These are phyloP conservation scores for Rhododendron vialii DNA, from an alignment of 148 eudicot species.

Conservation along the genomic window DNA sequence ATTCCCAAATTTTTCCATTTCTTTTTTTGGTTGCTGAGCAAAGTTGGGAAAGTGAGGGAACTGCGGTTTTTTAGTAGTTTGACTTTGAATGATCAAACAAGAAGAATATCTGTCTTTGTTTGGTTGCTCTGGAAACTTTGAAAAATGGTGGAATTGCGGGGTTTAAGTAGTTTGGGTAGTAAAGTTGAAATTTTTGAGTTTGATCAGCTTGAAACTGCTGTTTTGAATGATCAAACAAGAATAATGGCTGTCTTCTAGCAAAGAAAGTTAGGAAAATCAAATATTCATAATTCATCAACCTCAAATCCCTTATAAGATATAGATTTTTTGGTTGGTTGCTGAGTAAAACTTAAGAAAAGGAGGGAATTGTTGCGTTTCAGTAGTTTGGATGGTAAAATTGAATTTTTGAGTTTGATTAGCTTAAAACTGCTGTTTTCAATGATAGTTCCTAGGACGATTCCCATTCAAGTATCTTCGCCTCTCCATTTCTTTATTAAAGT, in stretches of 20 bases:
- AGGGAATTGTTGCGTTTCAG: background rate
- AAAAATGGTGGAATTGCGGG: background rate
- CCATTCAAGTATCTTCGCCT: too few species aligned
- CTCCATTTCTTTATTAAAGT: too few species aligned
- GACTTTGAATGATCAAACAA: background rate
- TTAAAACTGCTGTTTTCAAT: background rate
- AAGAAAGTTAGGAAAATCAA: background rate
- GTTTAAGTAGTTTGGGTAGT: background rate
- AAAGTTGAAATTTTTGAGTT: background rate
- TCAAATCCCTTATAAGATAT: too few species aligned
- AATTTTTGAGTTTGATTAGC: too few species aligned
- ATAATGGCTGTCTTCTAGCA: background rate
- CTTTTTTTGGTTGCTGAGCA: too few species aligned
- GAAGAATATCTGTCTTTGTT: background rate
- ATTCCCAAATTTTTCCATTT: too few species aligned
- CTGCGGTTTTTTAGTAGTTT: background rate
- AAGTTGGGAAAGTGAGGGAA: too few species aligned
- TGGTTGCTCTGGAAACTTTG: background rate
- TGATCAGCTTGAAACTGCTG: too few species aligned
- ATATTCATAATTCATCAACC: too few species aligned
- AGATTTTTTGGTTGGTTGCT: background rate
- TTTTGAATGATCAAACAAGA: background rate
- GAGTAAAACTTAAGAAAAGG: background rate
- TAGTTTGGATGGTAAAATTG: background rate
- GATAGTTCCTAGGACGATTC: constrained; percentile 31